Percentiles rank a stretch among this genome's conserved stretches.
These are phyloP conservation scores for Phytophthora parvispora DNA, from an alignment of 352 stramenopile genomes.

Conservation along the genomic window DNA sequence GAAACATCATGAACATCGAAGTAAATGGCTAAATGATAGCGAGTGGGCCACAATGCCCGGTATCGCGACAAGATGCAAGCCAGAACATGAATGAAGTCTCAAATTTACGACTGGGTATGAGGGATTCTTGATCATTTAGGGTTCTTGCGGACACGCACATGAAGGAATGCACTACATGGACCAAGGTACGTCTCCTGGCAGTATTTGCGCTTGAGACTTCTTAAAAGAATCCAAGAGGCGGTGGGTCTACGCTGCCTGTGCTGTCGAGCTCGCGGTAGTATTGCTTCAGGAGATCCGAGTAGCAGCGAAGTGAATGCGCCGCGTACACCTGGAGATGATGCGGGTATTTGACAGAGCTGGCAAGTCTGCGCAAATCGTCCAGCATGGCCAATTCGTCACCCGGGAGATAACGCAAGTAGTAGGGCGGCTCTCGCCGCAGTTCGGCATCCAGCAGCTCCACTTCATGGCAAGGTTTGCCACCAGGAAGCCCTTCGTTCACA, in stretches of 20 bases:
- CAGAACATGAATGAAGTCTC: neutral
- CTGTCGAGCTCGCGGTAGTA: conserved; percentile 71
- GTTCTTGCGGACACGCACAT: neutral
- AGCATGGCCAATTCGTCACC: conserved; percentile 69
- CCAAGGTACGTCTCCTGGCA: conserved; percentile 4
- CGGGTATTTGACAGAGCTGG: conserved; percentile 66
- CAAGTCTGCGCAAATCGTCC: conserved; percentile 68
- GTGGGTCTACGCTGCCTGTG: conserved; percentile 52
- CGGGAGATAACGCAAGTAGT: conserved; percentile 80
- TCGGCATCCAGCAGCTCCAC: conserved; percentile 66
- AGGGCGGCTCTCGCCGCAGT: conserved; percentile 71
- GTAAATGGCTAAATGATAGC: no score
- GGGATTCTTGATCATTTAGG: neutral
- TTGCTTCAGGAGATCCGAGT: conserved; percentile 72
- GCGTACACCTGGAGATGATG: conserved; percentile 69
- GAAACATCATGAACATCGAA: conserved; percentile 10
- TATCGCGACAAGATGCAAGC: neutral
- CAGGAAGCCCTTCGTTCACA: conserved; percentile 68
- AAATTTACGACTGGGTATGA: neutral
- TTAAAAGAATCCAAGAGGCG: conserved; percentile 64
- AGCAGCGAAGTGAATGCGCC: conserved; percentile 61
- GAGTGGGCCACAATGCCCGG: neutral
- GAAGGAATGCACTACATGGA: neutral
- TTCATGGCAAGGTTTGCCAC: conserved; percentile 63
- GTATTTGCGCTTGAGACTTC: neutral